phyloP scores from a whole-genome alignment of 2,329 filamentous ascomycete genomes.

The Colletotrichum coccodes region DNA sequence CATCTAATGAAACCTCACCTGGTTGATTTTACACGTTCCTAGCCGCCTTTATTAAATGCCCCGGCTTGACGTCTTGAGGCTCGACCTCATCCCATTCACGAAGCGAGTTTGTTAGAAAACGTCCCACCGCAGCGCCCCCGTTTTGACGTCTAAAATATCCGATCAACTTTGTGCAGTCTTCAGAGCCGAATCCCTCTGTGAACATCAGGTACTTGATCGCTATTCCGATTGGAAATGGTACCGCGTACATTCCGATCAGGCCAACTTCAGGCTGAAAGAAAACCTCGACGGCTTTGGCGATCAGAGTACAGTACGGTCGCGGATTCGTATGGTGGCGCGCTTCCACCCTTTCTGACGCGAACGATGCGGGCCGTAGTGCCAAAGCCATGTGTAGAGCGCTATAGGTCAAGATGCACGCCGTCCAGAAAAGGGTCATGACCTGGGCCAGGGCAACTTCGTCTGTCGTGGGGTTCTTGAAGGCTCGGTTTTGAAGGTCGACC shows the following conservation, averaged over 20 bases:
- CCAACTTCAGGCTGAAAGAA: slow-evolving; percentile 24
- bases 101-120: not conserved
- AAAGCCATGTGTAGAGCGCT: not conserved
- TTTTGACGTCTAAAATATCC: not conserved
- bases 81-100: not conserved
- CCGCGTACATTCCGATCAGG: slow-evolving; percentile 11
- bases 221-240: slow-evolving; percentile 24
- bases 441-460: slow-evolving; percentile 21
- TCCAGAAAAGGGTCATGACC: slow-evolving; percentile 20
- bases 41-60: too few species aligned
- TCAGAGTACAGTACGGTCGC: slow-evolving; percentile 17
- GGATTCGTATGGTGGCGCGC: not conserved
- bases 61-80: too few species aligned
- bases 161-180: not conserved
- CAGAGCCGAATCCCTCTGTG: not conserved
- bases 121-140: not conserved
- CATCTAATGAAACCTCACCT: too few species aligned
- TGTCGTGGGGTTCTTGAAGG: not conserved
- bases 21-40: too few species aligned
- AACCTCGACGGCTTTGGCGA: slow-evolving; percentile 20
- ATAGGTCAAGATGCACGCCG: slow-evolving; percentile 18
- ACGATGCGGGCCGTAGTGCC: not conserved
- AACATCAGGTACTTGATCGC: slow-evolving; percentile 20
- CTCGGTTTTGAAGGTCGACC: not conserved
- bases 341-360: not conserved